Percentiles rank a stretch among this genome's conserved stretches.
Evolutionary conservation across 1,139 yeast genomes (phyloP).

Genomic region (Scheffersomyces insectosa): DNA sequence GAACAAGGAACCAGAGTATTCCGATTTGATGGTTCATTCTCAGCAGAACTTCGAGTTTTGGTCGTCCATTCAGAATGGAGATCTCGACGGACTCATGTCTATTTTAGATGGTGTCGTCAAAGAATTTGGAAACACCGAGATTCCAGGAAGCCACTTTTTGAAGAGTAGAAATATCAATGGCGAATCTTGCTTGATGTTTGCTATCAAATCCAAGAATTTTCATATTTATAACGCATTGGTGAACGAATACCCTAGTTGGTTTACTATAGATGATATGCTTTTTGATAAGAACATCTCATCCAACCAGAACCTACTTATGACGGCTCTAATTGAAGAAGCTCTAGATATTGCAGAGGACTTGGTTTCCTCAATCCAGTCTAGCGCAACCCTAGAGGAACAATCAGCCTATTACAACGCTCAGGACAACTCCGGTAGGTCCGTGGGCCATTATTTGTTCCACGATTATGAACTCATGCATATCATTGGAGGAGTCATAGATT

Average conservation of each 20-base stretch:
- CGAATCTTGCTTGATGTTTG: conserved; percentile 63
- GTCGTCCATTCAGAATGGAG: conserved; percentile 46
- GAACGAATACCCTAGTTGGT: conserved; percentile 43
- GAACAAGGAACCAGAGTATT: conserved; percentile 29
- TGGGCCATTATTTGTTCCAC: conserved; percentile 76
- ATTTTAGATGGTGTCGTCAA: conserved; percentile 21
- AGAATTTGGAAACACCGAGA: conserved; percentile 6
- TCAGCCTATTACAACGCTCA: conserved; percentile 47
- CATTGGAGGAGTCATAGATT: conserved; percentile 62
- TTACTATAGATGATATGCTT: conserved; percentile 66
- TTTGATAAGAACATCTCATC: conserved; percentile 57
- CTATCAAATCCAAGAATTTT: conserved; percentile 45
- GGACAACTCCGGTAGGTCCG: conserved; percentile 57
- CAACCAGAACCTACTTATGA: conserved; percentile 56
- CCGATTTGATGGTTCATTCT: conserved; percentile 45
- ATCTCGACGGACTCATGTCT: conserved; percentile 17
- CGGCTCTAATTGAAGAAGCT: conserved; percentile 60
- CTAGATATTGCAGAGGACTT: conserved; percentile 48
- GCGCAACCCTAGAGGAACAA: conserved; percentile 48
- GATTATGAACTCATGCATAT: conserved; percentile 51
- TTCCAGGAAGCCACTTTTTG: conserved; percentile 43
- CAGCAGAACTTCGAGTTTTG: conserved; percentile 54
- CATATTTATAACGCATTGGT: conserved; percentile 50
- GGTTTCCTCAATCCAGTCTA: conserved; percentile 44
- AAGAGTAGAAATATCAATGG: conserved; percentile 61